A percentile compares a stretch with the other conserved stretches of the same genome.
phyloP scores from a whole-genome alignment of 352 stramenopile species.

The Plasmopara viticola region DNA sequence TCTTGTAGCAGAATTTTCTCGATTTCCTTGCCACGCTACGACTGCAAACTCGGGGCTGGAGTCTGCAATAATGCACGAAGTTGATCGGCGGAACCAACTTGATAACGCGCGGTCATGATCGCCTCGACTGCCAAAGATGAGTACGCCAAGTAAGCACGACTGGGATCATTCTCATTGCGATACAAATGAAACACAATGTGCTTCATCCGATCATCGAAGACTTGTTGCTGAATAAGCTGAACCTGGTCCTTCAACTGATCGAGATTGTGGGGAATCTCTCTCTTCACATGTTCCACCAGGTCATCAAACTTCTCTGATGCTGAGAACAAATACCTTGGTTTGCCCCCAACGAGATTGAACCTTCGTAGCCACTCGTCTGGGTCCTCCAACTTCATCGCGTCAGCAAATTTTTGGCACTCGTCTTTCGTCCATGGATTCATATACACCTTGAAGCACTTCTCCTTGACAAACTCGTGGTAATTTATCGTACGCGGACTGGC shows the following conservation, averaged over 20 bases:
- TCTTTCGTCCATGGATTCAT: constrained; percentile 19
- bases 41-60: constrained; percentile 7
- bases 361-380: too few species aligned
- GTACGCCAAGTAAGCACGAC: constrained; percentile 7
- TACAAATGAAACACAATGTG: too few species aligned
- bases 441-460: constrained; percentile 4
- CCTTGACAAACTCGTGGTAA: constrained; percentile 24
- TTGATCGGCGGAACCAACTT: constrained; percentile 3
- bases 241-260: too few species aligned
- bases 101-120: constrained; percentile 6
- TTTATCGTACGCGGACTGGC: constrained; percentile 15
- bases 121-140: constrained; percentile 8
- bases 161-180: constrained; percentile 1
- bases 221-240: too few species aligned
- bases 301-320: too few species aligned
- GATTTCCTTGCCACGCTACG: constrained; percentile 9
- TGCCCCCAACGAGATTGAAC: too few species aligned
- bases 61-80: constrained; percentile 10
- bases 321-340: too few species aligned
- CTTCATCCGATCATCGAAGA: too few species aligned
- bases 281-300: too few species aligned
- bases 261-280: too few species aligned
- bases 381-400: constrained; percentile 9
- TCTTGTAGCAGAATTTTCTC: constrained; percentile 12
- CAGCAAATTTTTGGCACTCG: constrained; percentile 15